These are phyloP conservation scores for Fonsecaea monophora DNA, from an alignment of 2,329 filamentous ascomycete species.

Conservation along the genomic window DNA sequence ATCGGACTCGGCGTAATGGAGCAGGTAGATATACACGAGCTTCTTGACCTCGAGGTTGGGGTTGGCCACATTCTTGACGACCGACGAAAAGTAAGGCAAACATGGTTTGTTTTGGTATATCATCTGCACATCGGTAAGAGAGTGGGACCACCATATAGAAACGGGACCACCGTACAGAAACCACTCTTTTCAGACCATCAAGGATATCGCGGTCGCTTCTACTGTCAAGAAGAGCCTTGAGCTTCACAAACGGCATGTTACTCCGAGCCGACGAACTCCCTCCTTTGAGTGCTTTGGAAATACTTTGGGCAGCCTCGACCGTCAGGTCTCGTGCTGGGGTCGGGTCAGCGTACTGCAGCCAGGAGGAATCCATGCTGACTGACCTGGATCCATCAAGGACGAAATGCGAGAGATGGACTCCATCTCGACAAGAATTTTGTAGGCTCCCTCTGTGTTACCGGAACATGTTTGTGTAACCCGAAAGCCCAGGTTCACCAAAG, in stretches of 20 bases:
- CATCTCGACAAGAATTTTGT: conserved; percentile 61
- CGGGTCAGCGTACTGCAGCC: conserved; percentile 38
- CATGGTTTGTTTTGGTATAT: conserved; percentile 92
- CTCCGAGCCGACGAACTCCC: conserved; percentile 68
- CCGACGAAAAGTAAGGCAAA: conserved; percentile 91
- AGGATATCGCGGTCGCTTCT: conserved; percentile 90
- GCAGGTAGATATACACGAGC: conserved; percentile 96
- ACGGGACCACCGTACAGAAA: conserved; percentile 67
- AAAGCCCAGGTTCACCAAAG: background rate
- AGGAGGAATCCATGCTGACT: conserved; percentile 35
- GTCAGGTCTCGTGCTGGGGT: conserved; percentile 88
- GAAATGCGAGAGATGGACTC: conserved; percentile 96
- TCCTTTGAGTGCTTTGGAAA: conserved; percentile 60
- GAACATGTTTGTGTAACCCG: conserved; percentile 17
- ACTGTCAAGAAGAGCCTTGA: conserved; percentile 94
- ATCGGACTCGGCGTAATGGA: conserved; percentile 94
- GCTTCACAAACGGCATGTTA: conserved; percentile 77
- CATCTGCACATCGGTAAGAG: conserved; percentile 66
- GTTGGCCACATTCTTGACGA: conserved; percentile 97
- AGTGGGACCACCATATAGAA: conserved; percentile 6
- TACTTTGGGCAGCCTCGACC: conserved; percentile 92
- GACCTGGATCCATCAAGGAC: conserved; percentile 91
- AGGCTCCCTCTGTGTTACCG: background rate
- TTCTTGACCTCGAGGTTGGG: conserved; percentile 96
- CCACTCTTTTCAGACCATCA: conserved; percentile 86